Evolutionary conservation across 1,139 yeast species (phyloP).

Genomic region (Zygosaccharomyces sapae): DNA sequence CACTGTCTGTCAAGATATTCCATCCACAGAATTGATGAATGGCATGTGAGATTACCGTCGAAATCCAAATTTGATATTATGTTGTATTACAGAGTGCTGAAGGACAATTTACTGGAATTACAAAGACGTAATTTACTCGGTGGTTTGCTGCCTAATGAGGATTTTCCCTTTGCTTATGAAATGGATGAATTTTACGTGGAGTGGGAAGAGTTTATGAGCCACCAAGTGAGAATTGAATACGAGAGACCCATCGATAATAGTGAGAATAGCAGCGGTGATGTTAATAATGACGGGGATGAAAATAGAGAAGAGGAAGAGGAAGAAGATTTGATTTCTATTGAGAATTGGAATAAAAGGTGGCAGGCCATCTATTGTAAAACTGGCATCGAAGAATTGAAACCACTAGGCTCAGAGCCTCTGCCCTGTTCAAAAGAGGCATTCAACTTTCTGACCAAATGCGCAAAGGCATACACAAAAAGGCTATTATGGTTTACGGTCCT

Average conservation of each 20-base stretch:
- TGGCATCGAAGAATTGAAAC: constrained; percentile 21
- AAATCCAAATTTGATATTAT: constrained; percentile 32
- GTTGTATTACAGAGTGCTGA: constrained; percentile 28
- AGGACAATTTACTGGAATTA: constrained; percentile 18
- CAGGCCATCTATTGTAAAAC: constrained; percentile 25
- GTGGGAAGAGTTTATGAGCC: constrained; percentile 29
- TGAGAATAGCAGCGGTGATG: background rate
- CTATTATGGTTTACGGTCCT: constrained; percentile 24
- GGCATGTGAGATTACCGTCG: constrained; percentile 23
- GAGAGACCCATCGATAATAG: constrained; percentile 7
- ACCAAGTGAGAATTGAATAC: constrained; percentile 12
- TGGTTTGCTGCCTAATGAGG: constrained; percentile 20
- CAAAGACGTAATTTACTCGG: constrained; percentile 18
- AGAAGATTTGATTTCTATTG: constrained; percentile 16
- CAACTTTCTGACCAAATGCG: constrained; percentile 14
- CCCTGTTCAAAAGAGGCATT: constrained; percentile 16
- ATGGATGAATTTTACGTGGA: constrained; percentile 30
- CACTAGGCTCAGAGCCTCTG: constrained; percentile 17
- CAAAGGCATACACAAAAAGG: constrained; percentile 18
- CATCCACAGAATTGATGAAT: constrained; percentile 33
- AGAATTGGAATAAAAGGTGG: constrained; percentile 34
- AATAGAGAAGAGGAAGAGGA: constrained; percentile 6
- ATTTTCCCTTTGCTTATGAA: constrained; percentile 35
- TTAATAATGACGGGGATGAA: no score
- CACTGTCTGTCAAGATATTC: constrained; percentile 29